Conservation (phyloP, 83 land plant species). For the Picea abies region DNA sequence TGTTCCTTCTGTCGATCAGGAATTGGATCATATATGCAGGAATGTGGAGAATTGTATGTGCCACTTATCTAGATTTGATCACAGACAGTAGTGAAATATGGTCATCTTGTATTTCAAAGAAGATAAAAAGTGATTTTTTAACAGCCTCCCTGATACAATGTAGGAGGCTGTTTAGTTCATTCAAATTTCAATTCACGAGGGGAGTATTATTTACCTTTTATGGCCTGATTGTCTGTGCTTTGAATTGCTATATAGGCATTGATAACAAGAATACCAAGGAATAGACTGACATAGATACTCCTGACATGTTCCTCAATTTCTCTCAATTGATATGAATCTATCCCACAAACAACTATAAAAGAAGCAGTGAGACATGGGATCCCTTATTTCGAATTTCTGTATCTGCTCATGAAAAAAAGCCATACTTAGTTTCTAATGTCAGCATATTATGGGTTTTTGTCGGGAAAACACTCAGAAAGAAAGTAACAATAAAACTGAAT, state of each 20-base stretch:
- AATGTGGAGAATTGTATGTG: constrained; percentile 5
- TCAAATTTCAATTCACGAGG: neutral
- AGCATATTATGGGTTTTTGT: neutral
- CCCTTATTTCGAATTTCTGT: neutral
- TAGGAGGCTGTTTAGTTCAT: neutral
- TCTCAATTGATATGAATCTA: neutral
- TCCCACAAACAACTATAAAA: neutral
- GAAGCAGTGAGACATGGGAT: neutral
- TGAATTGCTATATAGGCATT: neutral
- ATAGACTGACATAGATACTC: neutral
- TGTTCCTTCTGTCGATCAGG: neutral
- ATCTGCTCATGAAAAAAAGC: neutral
- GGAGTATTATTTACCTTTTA: neutral
- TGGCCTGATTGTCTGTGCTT: neutral
- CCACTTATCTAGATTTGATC: constrained; percentile 5
- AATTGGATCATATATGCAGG: neutral
- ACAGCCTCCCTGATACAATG: neutral
- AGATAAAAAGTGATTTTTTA: constrained; percentile 6
- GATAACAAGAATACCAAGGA: neutral
- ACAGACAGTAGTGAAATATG: neutral
- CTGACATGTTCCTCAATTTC: neutral
- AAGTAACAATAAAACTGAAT: neutral
- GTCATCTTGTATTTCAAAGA: neutral
- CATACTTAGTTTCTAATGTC: neutral
- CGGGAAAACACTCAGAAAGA: neutral